Base-by-base conservation (phyloP, 163 green algal genomes). In the Trebouxia gelatinosa region DNA sequence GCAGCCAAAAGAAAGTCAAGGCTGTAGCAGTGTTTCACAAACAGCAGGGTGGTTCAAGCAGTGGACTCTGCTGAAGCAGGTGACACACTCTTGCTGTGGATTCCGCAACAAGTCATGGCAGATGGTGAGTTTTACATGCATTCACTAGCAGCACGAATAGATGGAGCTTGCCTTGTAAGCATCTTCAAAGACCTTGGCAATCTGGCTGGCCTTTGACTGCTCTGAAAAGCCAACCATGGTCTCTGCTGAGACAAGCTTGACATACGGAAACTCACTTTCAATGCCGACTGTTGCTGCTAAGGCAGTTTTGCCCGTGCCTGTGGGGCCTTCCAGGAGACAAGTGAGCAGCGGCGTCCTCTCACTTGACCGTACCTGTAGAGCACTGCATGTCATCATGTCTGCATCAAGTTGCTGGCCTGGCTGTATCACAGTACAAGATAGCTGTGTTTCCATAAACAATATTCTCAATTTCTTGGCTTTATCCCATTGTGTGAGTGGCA, bases 131-230 rank as follows among this genome's bases (percentile, higher is more conserved):
- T 37, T 40, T 21, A 70, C n/a, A 70, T 37, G 21, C 16, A 37
- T 17, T 17, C 59, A 37, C 29, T 70, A 26, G 29, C 7, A 46
- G 46, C 17, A 31, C 37, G 0, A 28, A 26, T 3, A 29, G 43
- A 51, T 19, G 11, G 29, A 3, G 21, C 74, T 71, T 50, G 82
- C 84, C 74, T 81, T 95, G 87, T 98, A 97, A 0, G 96, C 95
- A 78, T 99, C 96, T 38, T 99, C 96, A 85, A 99, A 99, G 16
- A 97, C 87, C 81, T 96, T 95, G 61, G 87, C 87, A 59, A 96
- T 94, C 34, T 90, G 68, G 62, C 71, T 87, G 82, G 85, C 89
- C 86, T 98, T 99, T 76, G 87, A 81, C 39, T 83, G 48, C 85
- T 99, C 96, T 3, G 81, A 90, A 72, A 87, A 96, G 75, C 96